phyloP scores from a whole-genome alignment of 1,139 yeast genomes.

The Arxiozyma slooffiae region DNA sequence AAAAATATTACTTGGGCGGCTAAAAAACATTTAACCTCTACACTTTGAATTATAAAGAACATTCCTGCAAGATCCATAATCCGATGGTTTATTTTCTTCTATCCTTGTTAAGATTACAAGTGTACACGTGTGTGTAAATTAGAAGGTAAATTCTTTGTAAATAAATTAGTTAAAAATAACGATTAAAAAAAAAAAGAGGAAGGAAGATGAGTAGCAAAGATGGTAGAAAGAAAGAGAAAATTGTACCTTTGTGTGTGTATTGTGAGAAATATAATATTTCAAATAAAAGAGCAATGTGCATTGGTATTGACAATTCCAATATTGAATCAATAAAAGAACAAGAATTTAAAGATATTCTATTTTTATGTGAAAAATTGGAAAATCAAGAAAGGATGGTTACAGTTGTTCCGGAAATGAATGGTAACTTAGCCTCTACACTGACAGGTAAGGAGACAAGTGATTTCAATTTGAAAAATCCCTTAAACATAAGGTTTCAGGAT shows the following conservation, averaged over 20 bases:
- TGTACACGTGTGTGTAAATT: neutral
- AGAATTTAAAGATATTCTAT: constrained; percentile 5
- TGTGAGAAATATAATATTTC: constrained; percentile 13
- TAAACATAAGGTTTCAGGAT: neutral
- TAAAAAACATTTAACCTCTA: too few species aligned
- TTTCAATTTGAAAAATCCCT: neutral
- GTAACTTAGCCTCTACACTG: too few species aligned
- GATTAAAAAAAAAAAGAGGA: too few species aligned
- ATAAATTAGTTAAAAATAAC: neutral
- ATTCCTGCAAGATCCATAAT: neutral
- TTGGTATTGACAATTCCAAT: constrained; percentile 11
- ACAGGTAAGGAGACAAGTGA: neutral
- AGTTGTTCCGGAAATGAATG: neutral
- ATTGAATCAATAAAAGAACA: constrained; percentile 5
- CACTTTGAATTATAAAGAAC: neutral
- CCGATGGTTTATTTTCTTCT: neutral
- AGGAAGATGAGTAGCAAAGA: neutral
- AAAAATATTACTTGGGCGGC: neutral
- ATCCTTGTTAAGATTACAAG: too few species aligned
- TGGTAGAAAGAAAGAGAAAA: constrained; percentile 2
- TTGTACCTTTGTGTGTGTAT: constrained; percentile 14
- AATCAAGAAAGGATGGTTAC: neutral
- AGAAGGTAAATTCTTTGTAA: neutral
- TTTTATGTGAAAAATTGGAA: neutral
- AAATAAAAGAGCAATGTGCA: constrained; percentile 6